A percentile compares a stretch with the other conserved stretches of the same genome.
phyloP scores from a whole-genome alignment of 2,329 filamentous ascomycete species.

The Dendryphion nanum region DNA sequence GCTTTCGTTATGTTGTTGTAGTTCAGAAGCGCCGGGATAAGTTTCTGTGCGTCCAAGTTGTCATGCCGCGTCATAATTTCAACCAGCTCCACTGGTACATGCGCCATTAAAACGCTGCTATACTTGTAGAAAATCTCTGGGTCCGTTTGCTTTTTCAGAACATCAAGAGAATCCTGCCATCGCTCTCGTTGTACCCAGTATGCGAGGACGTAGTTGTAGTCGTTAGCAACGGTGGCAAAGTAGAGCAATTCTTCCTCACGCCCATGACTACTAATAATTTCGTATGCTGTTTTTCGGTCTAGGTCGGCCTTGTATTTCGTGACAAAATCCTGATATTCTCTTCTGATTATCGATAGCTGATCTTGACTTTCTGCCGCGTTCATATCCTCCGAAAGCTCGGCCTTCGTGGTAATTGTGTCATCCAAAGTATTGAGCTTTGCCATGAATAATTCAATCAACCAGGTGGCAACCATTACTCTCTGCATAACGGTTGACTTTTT shows the following conservation, averaged over 20 bases:
- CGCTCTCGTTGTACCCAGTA: conserved; percentile 97
- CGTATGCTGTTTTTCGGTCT: conserved; percentile 89
- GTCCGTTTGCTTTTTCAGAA: conserved; percentile 90
- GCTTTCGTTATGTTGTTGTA: conserved; percentile 80
- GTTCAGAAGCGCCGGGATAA: conserved; percentile 90
- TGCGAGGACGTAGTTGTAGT: conserved; percentile 90
- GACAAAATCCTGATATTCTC: conserved; percentile 87
- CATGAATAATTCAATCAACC: conserved; percentile 97
- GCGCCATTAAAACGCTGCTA: conserved; percentile 92
- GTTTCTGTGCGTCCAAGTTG: conserved; percentile 77
- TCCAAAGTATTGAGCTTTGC: conserved; percentile 92
- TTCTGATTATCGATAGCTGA: conserved; percentile 67
- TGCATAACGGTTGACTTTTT: conserved; percentile 90
- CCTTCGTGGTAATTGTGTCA: conserved; percentile 87
- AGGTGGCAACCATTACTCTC: conserved; percentile 89
- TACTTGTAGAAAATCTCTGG: conserved; percentile 95
- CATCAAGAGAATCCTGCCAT: conserved; percentile 82
- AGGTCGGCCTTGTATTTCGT: conserved; percentile 81
- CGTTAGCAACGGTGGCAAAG: conserved; percentile 84
- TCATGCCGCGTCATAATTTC: conserved; percentile 92
- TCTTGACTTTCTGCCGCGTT: conserved; percentile 70
- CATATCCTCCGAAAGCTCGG: conserved; percentile 71
- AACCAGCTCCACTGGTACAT: conserved; percentile 81
- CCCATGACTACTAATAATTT: conserved; percentile 93
- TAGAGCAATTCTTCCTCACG: conserved; percentile 88